A percentile compares a stretch with the other conserved stretches of the same genome.
These are phyloP conservation scores for Coemansia biformis DNA, from an alignment of 192 early-diverging fungal species.

Conservation along the genomic window DNA sequence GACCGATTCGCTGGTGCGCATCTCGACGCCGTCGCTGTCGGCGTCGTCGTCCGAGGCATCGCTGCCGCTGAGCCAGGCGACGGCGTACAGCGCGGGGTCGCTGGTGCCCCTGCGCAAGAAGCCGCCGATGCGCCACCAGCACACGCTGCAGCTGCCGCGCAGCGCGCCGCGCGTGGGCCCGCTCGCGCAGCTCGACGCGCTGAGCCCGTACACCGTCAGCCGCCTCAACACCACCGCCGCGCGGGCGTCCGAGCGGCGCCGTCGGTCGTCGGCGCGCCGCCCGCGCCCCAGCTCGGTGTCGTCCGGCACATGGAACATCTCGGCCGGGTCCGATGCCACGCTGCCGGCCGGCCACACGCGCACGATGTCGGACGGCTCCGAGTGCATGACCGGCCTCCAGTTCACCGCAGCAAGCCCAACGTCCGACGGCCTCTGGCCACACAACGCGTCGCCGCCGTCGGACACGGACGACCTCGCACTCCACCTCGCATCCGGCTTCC, in stretches of 20 bases:
- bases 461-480: constrained; percentile 19
- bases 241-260: constrained; percentile 40
- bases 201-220: constrained; percentile 42
- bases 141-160: constrained; percentile 11
- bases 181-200: constrained; percentile 22
- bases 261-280: constrained; percentile 29
- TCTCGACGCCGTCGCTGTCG: constrained; percentile 43
- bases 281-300: constrained; percentile 29
- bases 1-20: constrained; percentile 43
- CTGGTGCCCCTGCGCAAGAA: constrained; percentile 11
- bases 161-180: constrained; percentile 8
- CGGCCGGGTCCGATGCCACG: constrained; percentile 25
- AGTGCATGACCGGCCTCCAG: constrained; percentile 19
- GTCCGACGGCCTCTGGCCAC: constrained; percentile 36
- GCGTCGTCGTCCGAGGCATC: constrained; percentile 47
- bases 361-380: constrained; percentile 30
- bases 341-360: constrained; percentile 24
- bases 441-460: constrained; percentile 19
- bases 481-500: constrained; percentile 25
- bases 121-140: constrained; percentile 9
- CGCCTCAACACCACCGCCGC: constrained; percentile 36
- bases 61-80: constrained; percentile 25
- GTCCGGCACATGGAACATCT: constrained; percentile 19
- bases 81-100: background rate
- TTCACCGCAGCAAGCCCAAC: constrained; percentile 9